Conservation (phyloP, 176 grass and related monocot species). For the Avena atlantica region DNA sequence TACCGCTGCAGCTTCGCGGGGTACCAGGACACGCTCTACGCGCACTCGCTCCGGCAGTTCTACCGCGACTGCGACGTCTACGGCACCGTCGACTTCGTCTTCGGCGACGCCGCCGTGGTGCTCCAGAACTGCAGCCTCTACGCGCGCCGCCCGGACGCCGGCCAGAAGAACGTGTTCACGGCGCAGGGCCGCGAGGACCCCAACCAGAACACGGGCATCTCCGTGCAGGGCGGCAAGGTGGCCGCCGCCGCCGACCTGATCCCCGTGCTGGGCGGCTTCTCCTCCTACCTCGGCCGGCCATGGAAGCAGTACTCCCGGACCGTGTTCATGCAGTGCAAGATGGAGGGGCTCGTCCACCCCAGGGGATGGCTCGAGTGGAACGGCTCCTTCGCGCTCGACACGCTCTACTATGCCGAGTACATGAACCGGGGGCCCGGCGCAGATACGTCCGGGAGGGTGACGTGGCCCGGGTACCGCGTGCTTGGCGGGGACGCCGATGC, state of each 20-base stretch:
- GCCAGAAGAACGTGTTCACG: slow-evolving; percentile 85
- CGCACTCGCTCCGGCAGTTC: slow-evolving; percentile 94
- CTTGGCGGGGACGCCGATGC: slow-evolving; percentile 61
- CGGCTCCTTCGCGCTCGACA: slow-evolving; percentile 71
- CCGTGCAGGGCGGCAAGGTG: slow-evolving; percentile 82
- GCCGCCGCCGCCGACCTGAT: slow-evolving; percentile 81
- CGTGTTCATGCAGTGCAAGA: slow-evolving; percentile 75
- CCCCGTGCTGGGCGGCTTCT: slow-evolving; percentile 61
- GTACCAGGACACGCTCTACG: slow-evolving; percentile 94
- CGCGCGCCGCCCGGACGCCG: slow-evolving; percentile 56
- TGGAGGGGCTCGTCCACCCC: slow-evolving; percentile 70
- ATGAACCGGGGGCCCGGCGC: slow-evolving; percentile 72
- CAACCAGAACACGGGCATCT: slow-evolving; percentile 92
- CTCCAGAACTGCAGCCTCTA: slow-evolving; percentile 90
- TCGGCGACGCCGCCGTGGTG: slow-evolving; percentile 78
- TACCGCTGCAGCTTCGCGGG: slow-evolving; percentile 87
- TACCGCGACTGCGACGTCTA: slow-evolving; percentile 95
- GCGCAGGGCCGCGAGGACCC: slow-evolving; percentile 81
- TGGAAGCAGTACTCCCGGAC: slow-evolving; percentile 91
- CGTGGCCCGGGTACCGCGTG: slow-evolving; percentile 78
- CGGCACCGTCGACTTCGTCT: slow-evolving; percentile 90
- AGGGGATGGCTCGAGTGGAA: slow-evolving; percentile 82
- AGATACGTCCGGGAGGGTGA: slow-evolving; percentile 58
- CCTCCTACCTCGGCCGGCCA: slow-evolving; percentile 69
- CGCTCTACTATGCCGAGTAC: slow-evolving; percentile 95